Evolutionary conservation across 805 yeast genomes (phyloP).

Genomic region (Clavispora fructus): DNA sequence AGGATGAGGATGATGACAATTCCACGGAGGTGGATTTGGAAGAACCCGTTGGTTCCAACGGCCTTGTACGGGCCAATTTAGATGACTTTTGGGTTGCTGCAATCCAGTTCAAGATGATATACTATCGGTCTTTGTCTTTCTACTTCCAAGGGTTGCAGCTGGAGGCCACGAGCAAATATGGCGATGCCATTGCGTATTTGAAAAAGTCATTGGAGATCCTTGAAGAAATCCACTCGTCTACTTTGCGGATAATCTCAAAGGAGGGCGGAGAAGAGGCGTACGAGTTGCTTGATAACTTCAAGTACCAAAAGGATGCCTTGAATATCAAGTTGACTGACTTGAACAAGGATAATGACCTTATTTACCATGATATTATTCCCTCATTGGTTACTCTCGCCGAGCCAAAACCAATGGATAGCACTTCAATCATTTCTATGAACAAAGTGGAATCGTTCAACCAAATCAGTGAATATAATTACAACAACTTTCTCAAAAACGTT

Average conservation of each 20-base stretch:
- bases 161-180: slow-evolving; percentile 56
- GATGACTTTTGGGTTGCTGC: slow-evolving; percentile 47
- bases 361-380: slow-evolving; percentile 78
- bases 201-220: slow-evolving; percentile 45
- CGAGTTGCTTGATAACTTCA: slow-evolving; percentile 36
- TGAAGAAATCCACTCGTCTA: slow-evolving; percentile 26
- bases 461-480: slow-evolving; percentile 33
- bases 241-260: slow-evolving; percentile 18
- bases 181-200: slow-evolving; percentile 69
- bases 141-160: slow-evolving; percentile 54
- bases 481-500: slow-evolving; percentile 67
- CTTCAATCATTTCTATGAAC: slow-evolving; percentile 52
- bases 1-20: slow-evolving; percentile 16
- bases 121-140: slow-evolving; percentile 55
- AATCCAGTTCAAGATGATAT: slow-evolving; percentile 47
- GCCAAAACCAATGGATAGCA: slow-evolving; percentile 64
- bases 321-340: slow-evolving; percentile 37
- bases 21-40: not conserved
- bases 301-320: slow-evolving; percentile 37
- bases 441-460: slow-evolving; percentile 39
- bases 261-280: slow-evolving; percentile 23
- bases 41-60: slow-evolving; percentile 8
- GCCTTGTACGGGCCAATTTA: slow-evolving; percentile 21
- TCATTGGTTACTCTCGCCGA: slow-evolving; percentile 54
- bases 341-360: slow-evolving; percentile 82